Conservation (phyloP, 805 yeast species). For the Nakazawaea holstii region DNA sequence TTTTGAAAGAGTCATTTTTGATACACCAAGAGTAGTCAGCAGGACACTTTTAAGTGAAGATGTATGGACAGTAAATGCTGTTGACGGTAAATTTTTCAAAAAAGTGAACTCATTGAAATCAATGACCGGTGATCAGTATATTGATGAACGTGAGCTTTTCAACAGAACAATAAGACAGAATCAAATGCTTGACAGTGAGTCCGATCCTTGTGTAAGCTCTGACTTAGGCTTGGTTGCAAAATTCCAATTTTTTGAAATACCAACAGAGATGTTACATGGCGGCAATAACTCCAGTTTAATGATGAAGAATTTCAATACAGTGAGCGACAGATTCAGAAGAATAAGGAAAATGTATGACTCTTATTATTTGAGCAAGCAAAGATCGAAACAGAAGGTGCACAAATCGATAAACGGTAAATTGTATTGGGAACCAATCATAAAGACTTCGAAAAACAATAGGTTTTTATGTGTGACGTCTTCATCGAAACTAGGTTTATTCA, state of each 20-base stretch:
- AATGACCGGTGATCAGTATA: constrained; percentile 39
- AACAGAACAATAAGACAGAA: constrained; percentile 35
- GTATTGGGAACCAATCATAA: constrained; percentile 23
- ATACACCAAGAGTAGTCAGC: constrained; percentile 22
- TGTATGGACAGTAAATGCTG: constrained; percentile 48
- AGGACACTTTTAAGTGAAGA: constrained; percentile 37
- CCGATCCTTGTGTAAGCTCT: constrained; percentile 35
- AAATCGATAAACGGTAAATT: constrained; percentile 20
- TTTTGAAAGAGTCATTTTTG: constrained; percentile 18
- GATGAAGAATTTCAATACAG: constrained; percentile 13
- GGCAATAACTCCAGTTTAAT: neutral
- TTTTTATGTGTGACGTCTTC: constrained; percentile 41
- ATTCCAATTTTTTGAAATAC: constrained; percentile 23
- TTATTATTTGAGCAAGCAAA: constrained; percentile 19
- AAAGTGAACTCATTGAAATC: constrained; percentile 43
- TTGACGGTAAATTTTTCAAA: constrained; percentile 36
- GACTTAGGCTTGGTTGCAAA: constrained; percentile 32
- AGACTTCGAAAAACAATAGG: constrained; percentile 20
- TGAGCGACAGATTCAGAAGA: constrained; percentile 23
- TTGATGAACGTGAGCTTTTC: constrained; percentile 25
- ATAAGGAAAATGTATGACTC: constrained; percentile 23
- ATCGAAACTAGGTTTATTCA: constrained; percentile 36
- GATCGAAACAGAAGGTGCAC: constrained; percentile 16
- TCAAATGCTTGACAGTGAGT: constrained; percentile 28
- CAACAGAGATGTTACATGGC: constrained; percentile 16